Base-by-base conservation (phyloP, 768 basidiomycete species). In the Scleroderma citrinum region DNA sequence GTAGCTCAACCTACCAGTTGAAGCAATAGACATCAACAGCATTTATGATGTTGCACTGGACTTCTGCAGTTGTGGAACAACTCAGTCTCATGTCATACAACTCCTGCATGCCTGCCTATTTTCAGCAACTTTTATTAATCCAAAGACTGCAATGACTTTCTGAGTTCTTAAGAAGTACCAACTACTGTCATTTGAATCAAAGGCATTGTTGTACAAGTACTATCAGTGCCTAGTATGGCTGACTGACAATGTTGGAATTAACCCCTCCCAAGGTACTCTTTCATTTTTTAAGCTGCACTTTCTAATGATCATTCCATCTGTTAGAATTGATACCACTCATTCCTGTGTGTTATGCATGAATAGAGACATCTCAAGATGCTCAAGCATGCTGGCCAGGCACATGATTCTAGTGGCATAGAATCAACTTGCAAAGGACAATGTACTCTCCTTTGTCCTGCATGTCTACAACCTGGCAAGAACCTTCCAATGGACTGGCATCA, bases 141-240 rank as follows among this genome's bases (percentile, higher is more conserved):
- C 71, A 0, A 38, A 52, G 12, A 64, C 67, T 0, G 68, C 59
- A 0, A 59, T 63, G 1, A 72, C 68, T 0, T 67, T 71, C 40
- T 30, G 36, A 0, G 49, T 64, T 5, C 57, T 72, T 0, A n/a
- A n/a, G n/a, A 46, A 64, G 2, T 71, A 69, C 37, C 71, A 74
- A 16, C 17, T 66, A 2, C 48, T 68, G 2, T 59, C 59, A 0
- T 60, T 70, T 13, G 59, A 66, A 32, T 65, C 63, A 0, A 72
- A 72, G 44, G 24, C 61, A 0, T 68, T 64, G 0, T 57, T 47
- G 0, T 70, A 56, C 26, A 63, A 71, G 30, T 72, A 63, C 49
- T 72, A 69, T 45, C 50, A 51, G 1, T 32, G 59, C 0, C 42
- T 73, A 1, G 53, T 37, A 2, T 49, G 58, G 7, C 32, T 47